Conservation (phyloP, 805 yeast genomes). For the Saturnispora ahearnii region DNA sequence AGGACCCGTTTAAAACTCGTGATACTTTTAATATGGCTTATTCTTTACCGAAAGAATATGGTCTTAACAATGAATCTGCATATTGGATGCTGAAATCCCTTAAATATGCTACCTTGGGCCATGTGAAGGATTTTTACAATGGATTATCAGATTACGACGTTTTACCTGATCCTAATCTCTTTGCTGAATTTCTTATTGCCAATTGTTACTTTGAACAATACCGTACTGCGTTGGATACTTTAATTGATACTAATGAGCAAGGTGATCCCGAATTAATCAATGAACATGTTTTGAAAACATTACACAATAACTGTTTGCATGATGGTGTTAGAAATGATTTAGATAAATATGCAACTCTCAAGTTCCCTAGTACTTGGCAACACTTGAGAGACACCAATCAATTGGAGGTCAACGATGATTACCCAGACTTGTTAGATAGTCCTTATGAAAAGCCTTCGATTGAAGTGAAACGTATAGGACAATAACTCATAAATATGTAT, state of each 20-base stretch:
- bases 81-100: slow-evolving; percentile 58
- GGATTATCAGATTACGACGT: slow-evolving; percentile 45
- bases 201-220: slow-evolving; percentile 59
- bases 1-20: slow-evolving; percentile 45
- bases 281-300: slow-evolving; percentile 35
- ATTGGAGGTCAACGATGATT: slow-evolving; percentile 25
- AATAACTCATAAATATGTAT: neutral
- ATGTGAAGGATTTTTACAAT: slow-evolving; percentile 55
- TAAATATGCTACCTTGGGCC: slow-evolving; percentile 43
- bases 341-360: slow-evolving; percentile 31
- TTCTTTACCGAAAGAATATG: slow-evolving; percentile 40
- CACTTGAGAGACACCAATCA: slow-evolving; percentile 25
- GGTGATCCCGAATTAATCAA: slow-evolving; percentile 34
- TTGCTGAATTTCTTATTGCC: slow-evolving; percentile 56
- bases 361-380: slow-evolving; percentile 32
- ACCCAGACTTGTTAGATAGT: slow-evolving; percentile 25
- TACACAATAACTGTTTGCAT: slow-evolving; percentile 39
- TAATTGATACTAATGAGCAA: slow-evolving; percentile 38
- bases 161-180: slow-evolving; percentile 42
- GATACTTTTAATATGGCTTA: slow-evolving; percentile 53
- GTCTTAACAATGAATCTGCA: slow-evolving; percentile 54
- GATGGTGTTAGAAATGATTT: slow-evolving; percentile 29
- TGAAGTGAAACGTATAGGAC: slow-evolving; percentile 10
- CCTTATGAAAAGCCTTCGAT: slow-evolving; percentile 16
- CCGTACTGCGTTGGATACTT: slow-evolving; percentile 45